Conservation (phyloP, 2,329 filamentous ascomycete species). For the Emmonsia crescens region DNA sequence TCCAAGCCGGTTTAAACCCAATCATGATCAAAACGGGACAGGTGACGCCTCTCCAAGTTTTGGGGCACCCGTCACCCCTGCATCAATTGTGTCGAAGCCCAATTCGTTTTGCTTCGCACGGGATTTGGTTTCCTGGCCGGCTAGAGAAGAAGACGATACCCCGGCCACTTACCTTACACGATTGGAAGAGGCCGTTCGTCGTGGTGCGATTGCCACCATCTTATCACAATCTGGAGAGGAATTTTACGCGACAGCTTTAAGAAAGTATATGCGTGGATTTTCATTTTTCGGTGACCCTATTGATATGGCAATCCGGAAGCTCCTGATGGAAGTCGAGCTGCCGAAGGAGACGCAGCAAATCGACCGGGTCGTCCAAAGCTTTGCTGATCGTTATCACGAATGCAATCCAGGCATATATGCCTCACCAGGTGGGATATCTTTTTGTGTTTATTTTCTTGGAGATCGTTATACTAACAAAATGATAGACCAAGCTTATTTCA, state of each 20-base stretch:
- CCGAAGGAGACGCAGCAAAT: slow-evolving; percentile 98
- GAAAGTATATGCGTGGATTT: slow-evolving; percentile 93
- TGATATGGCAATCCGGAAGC: slow-evolving; percentile 92
- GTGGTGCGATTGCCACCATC: slow-evolving; percentile 72
- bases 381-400: slow-evolving; percentile 93
- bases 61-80: slow-evolving; percentile 57
- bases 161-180: slow-evolving; percentile 79
- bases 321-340: slow-evolving; percentile 91
- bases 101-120: slow-evolving; percentile 71
- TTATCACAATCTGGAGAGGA: slow-evolving; percentile 77
- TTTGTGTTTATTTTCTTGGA: not conserved
- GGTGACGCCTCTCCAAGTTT: slow-evolving; percentile 52
- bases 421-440: slow-evolving; percentile 46
- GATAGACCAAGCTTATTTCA: slow-evolving; percentile 87
- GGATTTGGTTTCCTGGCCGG: slow-evolving; percentile 52
- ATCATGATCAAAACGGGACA: slow-evolving; percentile 58
- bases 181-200: slow-evolving; percentile 67
- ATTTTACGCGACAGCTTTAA: slow-evolving; percentile 71
- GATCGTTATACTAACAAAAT: slow-evolving; percentile 6
- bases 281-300: slow-evolving; percentile 94
- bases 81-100: slow-evolving; percentile 61
- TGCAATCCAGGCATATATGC: slow-evolving; percentile 95
- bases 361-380: slow-evolving; percentile 83
- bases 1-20: slow-evolving; percentile 63
- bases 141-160: slow-evolving; percentile 76